Evolutionary conservation across 164 flowering plant species (phyloP).

Genomic region (Liriodendron chinense): DNA sequence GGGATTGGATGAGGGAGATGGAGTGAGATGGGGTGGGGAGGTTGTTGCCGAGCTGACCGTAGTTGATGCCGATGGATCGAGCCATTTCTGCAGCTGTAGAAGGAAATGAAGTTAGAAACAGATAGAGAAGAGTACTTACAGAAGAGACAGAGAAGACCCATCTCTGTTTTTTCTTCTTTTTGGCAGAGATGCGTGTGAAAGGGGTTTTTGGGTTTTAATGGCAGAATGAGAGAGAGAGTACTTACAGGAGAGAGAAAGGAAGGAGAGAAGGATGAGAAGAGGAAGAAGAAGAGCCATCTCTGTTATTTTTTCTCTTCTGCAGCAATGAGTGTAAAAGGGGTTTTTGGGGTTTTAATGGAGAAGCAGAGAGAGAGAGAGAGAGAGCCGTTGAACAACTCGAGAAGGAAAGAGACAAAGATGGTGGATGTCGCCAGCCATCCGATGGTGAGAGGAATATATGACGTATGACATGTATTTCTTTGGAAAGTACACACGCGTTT

Average conservation of each 20-base stretch:
- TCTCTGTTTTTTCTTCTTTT: too few relatives aligned
- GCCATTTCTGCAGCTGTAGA: conserved; percentile 51
- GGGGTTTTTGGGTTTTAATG: too few relatives aligned
- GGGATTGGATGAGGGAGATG: conserved; percentile 47
- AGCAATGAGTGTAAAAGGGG: neutral
- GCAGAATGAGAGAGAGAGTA: neutral
- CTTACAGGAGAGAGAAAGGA: conserved; percentile 28
- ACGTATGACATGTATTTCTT: too few relatives aligned
- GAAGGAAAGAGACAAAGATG: neutral
- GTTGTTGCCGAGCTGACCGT: conserved; percentile 83
- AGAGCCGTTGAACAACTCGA: neutral
- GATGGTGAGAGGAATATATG: too few relatives aligned
- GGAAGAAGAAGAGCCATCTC: conserved; percentile 12
- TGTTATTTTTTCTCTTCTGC: too few relatives aligned
- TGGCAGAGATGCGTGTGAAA: too few relatives aligned
- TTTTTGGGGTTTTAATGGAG: neutral
- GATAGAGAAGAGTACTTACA: conserved; percentile 4
- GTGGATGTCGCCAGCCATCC: too few relatives aligned
- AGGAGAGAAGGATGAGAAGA: conserved; percentile 16
- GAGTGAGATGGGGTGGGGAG: conserved; percentile 64
- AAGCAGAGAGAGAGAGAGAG: neutral
- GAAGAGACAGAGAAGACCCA: neutral
- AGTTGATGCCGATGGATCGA: conserved; percentile 57
- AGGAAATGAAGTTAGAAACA: neutral
- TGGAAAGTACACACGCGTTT: too few relatives aligned